Evolutionary conservation across 371 early-diverging fungal genomes (phyloP), one percentile per base, ranked within the genome.

Genomic region (Amoeboradix gromovi): DNA sequence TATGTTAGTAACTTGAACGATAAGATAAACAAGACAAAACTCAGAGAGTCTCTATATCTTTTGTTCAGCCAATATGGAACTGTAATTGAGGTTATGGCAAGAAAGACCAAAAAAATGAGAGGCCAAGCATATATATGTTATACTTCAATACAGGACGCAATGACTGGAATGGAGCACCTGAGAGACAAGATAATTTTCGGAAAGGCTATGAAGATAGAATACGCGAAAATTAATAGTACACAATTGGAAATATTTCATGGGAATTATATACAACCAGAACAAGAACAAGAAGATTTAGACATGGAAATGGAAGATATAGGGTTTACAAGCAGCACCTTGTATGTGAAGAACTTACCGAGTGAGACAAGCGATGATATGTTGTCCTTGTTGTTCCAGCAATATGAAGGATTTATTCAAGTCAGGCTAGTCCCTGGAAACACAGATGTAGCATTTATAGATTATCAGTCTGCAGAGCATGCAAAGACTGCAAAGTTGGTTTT

Each of bases 41-140:
- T 91, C 68, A 86, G 85, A 74, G 83, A 81, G 32, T 79, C 86
- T 0, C 80, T 95, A 27, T 85, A 85, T 74, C 81, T 82, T 29
- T 79, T 91, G 69, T 95, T 93, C 72, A 80, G 86, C 29, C 84
- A 84, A 67, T 88, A 86, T 74, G 96, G 94, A n/a, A 77, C 81
- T 31, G 81, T 95, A n/a, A 69, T 91, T 29, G 91, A 91, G 71
- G 84, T 95, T 31, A 86, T 87, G 1, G 86, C 89, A 12, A 80
- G 82, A 71, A 82, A 85, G 69, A 84, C 84, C 17, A 75, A 80
- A 68, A 82, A 85, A 72, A 86, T 87, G 87, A 87, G 93, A 27
- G 94, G 93, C n/a, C 96, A 95, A 76, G 96, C 96, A 0, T 93
- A 91, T 75, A 78, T 95, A 30, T 89, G 86, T 30, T 93, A 87